Conservation (phyloP, 2,329 filamentous ascomycete species). For the Colletotrichum tamarilloi region DNA sequence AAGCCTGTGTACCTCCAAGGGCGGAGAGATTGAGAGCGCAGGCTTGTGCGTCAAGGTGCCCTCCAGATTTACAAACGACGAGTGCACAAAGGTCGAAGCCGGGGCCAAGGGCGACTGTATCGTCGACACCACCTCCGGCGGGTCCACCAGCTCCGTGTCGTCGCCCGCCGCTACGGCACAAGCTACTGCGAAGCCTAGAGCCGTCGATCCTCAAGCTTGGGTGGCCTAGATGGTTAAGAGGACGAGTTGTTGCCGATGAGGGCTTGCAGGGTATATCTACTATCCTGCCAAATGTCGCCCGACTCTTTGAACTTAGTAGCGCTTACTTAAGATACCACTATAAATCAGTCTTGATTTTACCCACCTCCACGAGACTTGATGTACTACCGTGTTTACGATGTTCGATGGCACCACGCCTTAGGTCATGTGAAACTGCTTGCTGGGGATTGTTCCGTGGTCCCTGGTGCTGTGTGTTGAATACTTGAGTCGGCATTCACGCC, state of each 20-base stretch:
- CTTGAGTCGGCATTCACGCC: too few species aligned
- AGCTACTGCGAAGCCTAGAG: not conserved
- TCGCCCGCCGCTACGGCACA: not conserved
- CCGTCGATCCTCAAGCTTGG: not conserved
- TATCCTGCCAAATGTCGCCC: not conserved
- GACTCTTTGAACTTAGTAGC: not conserved
- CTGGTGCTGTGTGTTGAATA: too few species aligned
- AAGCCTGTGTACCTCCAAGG: not conserved
- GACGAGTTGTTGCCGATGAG: not conserved
- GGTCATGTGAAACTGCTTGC: too few species aligned
- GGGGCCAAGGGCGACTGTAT: constrained; percentile 8
- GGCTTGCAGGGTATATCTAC: too few species aligned
- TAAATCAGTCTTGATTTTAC: not conserved
- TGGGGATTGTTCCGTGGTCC: too few species aligned
- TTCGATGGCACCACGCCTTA: too few species aligned
- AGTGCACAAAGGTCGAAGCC: constrained; percentile 3
- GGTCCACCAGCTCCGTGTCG: not conserved
- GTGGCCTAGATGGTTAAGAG: not conserved
- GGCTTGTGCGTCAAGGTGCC: constrained; percentile 4
- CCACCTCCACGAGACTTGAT: too few species aligned
- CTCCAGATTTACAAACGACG: not conserved
- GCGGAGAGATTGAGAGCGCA: not conserved
- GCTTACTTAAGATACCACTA: not conserved
- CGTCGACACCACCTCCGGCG: not conserved
- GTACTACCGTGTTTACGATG: too few species aligned